A percentile compares a stretch with the other conserved stretches of the same genome.
These are phyloP conservation scores for Macadamia tetraphylla DNA, from an alignment of 164 flowering plant species.

Conservation along the genomic window DNA sequence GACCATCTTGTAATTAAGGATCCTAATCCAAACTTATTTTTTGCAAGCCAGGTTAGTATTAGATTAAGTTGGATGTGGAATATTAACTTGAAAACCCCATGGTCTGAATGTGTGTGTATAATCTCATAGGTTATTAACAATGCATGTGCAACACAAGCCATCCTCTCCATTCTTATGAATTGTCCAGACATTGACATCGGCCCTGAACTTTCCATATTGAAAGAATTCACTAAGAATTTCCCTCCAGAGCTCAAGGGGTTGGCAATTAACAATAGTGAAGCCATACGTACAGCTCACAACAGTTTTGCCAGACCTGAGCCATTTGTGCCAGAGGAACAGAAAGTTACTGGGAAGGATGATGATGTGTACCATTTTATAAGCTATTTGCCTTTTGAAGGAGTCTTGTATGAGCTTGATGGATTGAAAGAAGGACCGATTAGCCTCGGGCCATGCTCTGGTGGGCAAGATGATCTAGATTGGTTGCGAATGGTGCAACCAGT, in stretches of 20 bases:
- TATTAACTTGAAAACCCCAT: not conserved
- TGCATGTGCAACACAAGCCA: conserved; percentile 99
- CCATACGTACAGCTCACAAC: conserved; percentile 90
- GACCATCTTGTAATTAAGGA: conserved; percentile 81
- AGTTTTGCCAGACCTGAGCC: conserved; percentile 99
- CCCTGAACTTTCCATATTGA: conserved; percentile 69
- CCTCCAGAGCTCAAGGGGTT: conserved; percentile 95
- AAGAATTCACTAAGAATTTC: conserved; percentile 86
- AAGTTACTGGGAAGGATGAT: conserved; percentile 84
- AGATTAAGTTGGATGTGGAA: not conserved
- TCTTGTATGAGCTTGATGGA: conserved; percentile 94
- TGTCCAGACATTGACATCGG: conserved; percentile 86
- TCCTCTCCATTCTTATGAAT: conserved; percentile 89
- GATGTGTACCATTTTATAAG: conserved; percentile 98
- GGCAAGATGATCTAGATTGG: conserved; percentile 75
- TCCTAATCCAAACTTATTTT: conserved; percentile 85
- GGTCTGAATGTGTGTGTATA: not conserved
- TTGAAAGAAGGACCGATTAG: conserved; percentile 96
- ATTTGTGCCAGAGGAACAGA: conserved; percentile 88
- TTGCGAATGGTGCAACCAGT: conserved; percentile 82
- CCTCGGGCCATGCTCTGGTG: conserved; percentile 79
- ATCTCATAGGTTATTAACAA: conserved; percentile 80
- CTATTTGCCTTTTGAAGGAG: conserved; percentile 87
- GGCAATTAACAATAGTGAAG: conserved; percentile 94
- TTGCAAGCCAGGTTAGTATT: conserved; percentile 87